Evolutionary conservation across 179 eudicot genomes (phyloP).

Genomic region (Actinidia arguta): DNA sequence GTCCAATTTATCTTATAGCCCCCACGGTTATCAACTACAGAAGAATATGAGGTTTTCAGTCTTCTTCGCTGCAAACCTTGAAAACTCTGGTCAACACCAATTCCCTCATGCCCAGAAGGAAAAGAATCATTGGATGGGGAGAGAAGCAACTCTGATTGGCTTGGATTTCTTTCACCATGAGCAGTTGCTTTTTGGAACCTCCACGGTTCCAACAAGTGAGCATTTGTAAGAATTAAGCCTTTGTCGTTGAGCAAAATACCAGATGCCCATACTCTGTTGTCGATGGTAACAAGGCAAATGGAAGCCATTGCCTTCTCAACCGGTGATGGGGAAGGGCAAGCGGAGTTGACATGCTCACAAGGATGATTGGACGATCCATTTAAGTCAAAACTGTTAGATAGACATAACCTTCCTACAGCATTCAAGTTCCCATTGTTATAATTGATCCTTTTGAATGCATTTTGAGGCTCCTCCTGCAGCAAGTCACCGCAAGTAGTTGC

Average conservation of each 20-base stretch:
- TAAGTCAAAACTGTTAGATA: conserved; percentile 24
- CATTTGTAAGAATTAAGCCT: conserved; percentile 94
- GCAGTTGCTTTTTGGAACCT: conserved; percentile 67
- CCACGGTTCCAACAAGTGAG: conserved; percentile 98
- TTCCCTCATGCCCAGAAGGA: conserved; percentile 22
- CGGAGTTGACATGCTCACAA: conserved; percentile 27
- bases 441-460: conserved; percentile 28
- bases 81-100: conserved; percentile 17
- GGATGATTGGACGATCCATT: conserved; percentile 25
- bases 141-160: conserved; percentile 34
- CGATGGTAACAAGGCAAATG: conserved; percentile 81
- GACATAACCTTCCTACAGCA: conserved; percentile 30
- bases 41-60: conserved; percentile 24
- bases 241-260: conserved; percentile 81
- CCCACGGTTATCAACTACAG: conserved; percentile 35
- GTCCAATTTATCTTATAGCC: conserved; percentile 25
- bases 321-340: conserved; percentile 36
- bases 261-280: conserved; percentile 92
- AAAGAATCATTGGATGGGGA: conserved; percentile 32
- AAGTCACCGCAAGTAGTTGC: conserved; percentile 66
- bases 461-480: conserved; percentile 43
- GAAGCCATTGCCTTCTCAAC: conserved; percentile 73
- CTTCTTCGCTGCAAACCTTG: conserved; percentile 29
- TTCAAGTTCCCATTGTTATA: conserved; percentile 24
- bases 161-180: conserved; percentile 40